These are phyloP conservation scores for Insectozyma bohioensis DNA, from an alignment of 1,139 yeast species.

Conservation along the genomic window DNA sequence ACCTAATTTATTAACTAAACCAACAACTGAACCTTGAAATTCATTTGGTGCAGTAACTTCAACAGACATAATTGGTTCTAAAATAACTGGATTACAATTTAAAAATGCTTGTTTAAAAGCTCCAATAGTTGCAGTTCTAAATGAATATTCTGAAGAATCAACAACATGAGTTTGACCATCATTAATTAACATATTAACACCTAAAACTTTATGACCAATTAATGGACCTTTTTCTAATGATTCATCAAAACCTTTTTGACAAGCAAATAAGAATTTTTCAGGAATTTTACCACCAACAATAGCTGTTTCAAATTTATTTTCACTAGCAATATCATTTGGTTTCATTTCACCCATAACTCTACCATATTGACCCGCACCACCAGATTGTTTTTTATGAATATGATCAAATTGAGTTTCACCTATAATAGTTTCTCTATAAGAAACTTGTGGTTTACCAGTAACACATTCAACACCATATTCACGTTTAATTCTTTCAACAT, in stretches of 20 bases:
- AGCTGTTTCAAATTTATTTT: conserved; percentile 76
- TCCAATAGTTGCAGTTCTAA: conserved; percentile 86
- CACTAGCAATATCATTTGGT: conserved; percentile 62
- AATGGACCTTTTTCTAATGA: conserved; percentile 96
- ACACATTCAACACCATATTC: conserved; percentile 95
- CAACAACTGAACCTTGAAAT: conserved; percentile 92
- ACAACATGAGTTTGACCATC: conserved; percentile 98
- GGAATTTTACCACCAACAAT: conserved; percentile 97
- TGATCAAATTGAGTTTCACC: conserved; percentile 78
- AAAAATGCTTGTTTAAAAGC: conserved; percentile 92
- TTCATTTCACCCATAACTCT: conserved; percentile 87
- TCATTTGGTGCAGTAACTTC: conserved; percentile 93
- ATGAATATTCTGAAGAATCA: conserved; percentile 94
- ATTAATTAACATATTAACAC: conserved; percentile 88
- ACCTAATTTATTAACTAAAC: conserved; percentile 84
- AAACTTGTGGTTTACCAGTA: conserved; percentile 97
- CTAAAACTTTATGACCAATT: conserved; percentile 90
- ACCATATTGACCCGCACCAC: conserved; percentile 99
- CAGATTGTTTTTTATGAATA: conserved; percentile 96
- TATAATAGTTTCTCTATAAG: conserved; percentile 92
- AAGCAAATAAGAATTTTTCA: conserved; percentile 91
- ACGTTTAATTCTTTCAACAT: conserved; percentile 96
- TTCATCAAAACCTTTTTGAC: conserved; percentile 94
- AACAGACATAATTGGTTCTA: conserved; percentile 96
- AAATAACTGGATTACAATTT: conserved; percentile 79